Evolutionary conservation across 2,329 filamentous ascomycete genomes (phyloP).

Genomic region (Grosmannia serpens): DNA sequence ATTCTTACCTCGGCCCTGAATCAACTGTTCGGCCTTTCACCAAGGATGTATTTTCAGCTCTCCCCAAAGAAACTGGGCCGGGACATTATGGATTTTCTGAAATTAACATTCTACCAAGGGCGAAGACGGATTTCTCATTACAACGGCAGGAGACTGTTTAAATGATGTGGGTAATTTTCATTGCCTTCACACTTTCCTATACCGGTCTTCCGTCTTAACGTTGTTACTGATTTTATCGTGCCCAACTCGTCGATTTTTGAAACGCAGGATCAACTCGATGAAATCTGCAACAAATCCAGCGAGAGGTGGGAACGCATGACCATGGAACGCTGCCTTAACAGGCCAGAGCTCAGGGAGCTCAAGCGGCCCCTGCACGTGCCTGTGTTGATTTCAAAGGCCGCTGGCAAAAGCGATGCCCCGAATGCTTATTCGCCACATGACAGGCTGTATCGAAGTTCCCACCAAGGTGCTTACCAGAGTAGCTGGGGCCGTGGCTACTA

Average conservation of each 20-base stretch:
- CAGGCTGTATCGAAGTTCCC: neutral
- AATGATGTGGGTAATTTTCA: conserved; percentile 38
- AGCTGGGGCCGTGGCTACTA: neutral
- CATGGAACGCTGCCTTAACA: conserved; percentile 24
- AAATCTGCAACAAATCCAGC: conserved; percentile 48
- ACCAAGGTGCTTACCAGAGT: too few species aligned
- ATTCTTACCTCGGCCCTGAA: conserved; percentile 46
- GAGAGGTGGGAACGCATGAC: conserved; percentile 48
- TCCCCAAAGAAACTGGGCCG: neutral
- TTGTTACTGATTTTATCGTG: neutral
- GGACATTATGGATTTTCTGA: conserved; percentile 1
- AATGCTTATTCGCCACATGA: neutral
- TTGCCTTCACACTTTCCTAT: neutral
- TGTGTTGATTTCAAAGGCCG: conserved; percentile 34
- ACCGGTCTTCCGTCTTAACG: neutral
- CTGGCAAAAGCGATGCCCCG: neutral
- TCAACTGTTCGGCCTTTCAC: conserved; percentile 46
- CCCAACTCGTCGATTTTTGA: neutral
- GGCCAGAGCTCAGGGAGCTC: conserved; percentile 16
- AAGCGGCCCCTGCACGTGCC: conserved; percentile 48
- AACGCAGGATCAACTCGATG: conserved; percentile 48
- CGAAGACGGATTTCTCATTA: conserved; percentile 48
- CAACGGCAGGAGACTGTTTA: conserved; percentile 17
- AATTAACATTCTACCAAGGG: conserved; percentile 30
- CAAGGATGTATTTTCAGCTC: conserved; percentile 30